Base-by-base conservation (phyloP, 371 early-diverging fungal species). In the Mucor lusitanicus region DNA sequence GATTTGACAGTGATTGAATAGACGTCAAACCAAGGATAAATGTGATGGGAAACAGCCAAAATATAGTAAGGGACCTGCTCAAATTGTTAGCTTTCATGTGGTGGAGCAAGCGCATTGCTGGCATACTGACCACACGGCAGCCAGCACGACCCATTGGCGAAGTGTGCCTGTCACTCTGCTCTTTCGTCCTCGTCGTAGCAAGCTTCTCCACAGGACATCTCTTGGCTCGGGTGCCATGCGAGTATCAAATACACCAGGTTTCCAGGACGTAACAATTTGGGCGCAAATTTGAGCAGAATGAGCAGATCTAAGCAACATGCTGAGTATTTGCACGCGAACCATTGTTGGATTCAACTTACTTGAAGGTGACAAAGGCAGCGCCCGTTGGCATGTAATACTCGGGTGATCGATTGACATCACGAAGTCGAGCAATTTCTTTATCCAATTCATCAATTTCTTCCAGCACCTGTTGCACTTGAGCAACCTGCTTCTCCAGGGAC, bases 141-240 rank as follows among this genome's bases (percentile, higher is more conserved):
- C 78, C 65, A 86, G 81, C 0, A 88, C 83, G 19, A 84, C 59
- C 64, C 80, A 82, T 37, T 84, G 81, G 42, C 84, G 57, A 27
- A 83, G 55, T n/a, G 72, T 64, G 11, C 81, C 75, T 54, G 67
- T 75, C 9, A 70, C 73, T 21, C 66, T 74, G 60, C 66, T 80
- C n/a, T 79, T 77, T 33, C 79, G 76, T 44, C 85, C 82, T 50
- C 77, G 74, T 25, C 86, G 79, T 63, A 90, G 87, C 25, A 95
- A 74, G 70, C 94, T 94, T 60, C 86, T 77, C 98, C 98, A 97
- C 67, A 90, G 84, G 17, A 97, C 78, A 73, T 95, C 96, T 42
- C 96, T 88, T 27, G 98, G 98, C 67, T 97, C 96, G 0, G 97
- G 96, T 9, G 97, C 97, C 77, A 92, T 80, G 28, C 80, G 77